Percentiles rank a stretch among this genome's conserved stretches.
Conservation (phyloP, 768 basidiomycete species). For the Mycena olivaceomarginata region DNA sequence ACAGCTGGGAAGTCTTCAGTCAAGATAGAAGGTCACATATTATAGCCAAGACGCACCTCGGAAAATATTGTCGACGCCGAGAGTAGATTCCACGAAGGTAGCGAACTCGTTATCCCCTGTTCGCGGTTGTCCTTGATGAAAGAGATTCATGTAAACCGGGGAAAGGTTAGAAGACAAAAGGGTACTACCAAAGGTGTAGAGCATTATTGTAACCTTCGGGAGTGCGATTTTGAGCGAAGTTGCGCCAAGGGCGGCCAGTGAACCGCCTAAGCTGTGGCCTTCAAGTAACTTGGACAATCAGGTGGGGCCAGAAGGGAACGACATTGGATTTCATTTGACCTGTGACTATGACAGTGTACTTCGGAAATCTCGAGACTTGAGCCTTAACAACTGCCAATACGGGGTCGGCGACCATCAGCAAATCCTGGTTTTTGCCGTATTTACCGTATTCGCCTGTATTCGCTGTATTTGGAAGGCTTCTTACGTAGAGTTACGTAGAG, state of each 20-base stretch:
- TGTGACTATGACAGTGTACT: constrained; percentile 19
- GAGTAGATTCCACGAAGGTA: constrained; percentile 58
- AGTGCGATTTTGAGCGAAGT: not conserved
- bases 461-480: too few relatives aligned
- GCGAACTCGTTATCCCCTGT: constrained; percentile 65
- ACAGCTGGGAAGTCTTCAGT: not conserved
- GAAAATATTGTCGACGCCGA: constrained; percentile 62
- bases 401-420: not conserved
- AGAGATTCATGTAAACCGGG: not conserved
- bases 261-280: constrained; percentile 22
- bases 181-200: constrained; percentile 22
- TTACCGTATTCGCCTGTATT: too few relatives aligned
- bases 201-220: not conserved
- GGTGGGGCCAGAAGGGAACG: not conserved
- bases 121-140: constrained; percentile 67
- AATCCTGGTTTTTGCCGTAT: too few relatives aligned
- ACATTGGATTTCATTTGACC: not conserved
- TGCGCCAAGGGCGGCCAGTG: not conserved
- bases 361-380: constrained; percentile 1
- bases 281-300: not conserved
- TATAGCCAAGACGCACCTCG: constrained; percentile 56
- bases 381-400: not conserved
- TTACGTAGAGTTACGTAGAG: too few relatives aligned
- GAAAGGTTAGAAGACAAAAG: not conserved
- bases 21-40: too few relatives aligned